Conservation (phyloP, 352 stramenopile species). For the Pythium vanterpoolii region DNA sequence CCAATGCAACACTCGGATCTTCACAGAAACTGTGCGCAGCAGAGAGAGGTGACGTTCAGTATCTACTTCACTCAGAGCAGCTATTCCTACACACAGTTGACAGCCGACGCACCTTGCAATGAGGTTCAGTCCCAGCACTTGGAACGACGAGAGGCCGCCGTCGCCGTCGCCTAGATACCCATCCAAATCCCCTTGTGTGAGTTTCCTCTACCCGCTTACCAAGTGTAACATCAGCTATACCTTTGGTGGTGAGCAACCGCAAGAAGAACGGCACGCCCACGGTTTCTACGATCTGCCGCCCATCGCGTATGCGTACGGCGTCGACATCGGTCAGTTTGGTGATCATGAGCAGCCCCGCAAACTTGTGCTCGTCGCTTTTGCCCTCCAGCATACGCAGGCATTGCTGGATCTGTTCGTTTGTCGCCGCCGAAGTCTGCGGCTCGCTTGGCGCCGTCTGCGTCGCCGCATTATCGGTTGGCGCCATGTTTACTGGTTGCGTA, state of each 20-base stretch:
- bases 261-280: constrained; percentile 74
- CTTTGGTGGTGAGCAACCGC: constrained; percentile 73
- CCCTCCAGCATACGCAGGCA: constrained; percentile 73
- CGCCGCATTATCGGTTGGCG: not conserved
- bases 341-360: constrained; percentile 84
- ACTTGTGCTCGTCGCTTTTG: constrained; percentile 83
- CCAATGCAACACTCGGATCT: constrained; percentile 38
- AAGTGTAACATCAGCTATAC: constrained; percentile 18
- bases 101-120: constrained; percentile 55
- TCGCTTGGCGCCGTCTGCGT: not conserved
- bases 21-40: constrained; percentile 59
- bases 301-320: constrained; percentile 35
- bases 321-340: constrained; percentile 66
- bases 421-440: not conserved
- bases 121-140: constrained; percentile 71
- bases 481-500: not conserved
- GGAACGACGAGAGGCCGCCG: constrained; percentile 66
- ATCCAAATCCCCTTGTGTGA: not conserved
- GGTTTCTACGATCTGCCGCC: constrained; percentile 53
- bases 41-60: not conserved
- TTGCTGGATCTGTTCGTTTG: constrained; percentile 27
- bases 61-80: not conserved
- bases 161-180: constrained; percentile 36
- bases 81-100: not conserved
- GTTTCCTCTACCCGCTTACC: not conserved